phyloP scores from a whole-genome alignment of 441 rosid species.

The Eruca vesicaria region DNA sequence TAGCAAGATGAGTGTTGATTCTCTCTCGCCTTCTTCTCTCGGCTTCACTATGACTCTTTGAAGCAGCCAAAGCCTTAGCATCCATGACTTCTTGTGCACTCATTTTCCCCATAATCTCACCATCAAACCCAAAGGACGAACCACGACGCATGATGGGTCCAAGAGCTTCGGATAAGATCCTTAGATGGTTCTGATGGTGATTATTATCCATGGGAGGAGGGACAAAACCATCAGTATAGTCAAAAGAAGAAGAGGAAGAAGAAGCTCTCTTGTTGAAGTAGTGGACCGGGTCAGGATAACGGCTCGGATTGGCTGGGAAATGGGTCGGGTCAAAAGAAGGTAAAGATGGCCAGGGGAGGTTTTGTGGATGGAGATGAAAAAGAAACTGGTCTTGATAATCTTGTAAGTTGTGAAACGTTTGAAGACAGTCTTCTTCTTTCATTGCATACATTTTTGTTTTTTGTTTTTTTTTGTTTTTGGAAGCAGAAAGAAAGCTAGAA shows the following conservation, averaged over 20 bases:
- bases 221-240: slow-evolving; percentile 26
- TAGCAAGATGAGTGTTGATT: slow-evolving; percentile 91
- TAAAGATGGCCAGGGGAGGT: slow-evolving; percentile 29
- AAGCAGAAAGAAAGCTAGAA: slow-evolving; percentile 12
- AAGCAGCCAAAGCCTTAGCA: slow-evolving; percentile 98
- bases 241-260: slow-evolving; percentile 21
- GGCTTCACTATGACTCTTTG: slow-evolving; percentile 96
- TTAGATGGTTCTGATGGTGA: slow-evolving; percentile 53
- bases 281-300: slow-evolving; percentile 53
- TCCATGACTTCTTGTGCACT: slow-evolving; percentile 96
- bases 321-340: slow-evolving; percentile 34
- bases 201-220: slow-evolving; percentile 42
- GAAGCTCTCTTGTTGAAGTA: slow-evolving; percentile 52
- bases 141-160: slow-evolving; percentile 70
- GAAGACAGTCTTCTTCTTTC: slow-evolving; percentile 71
- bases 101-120: slow-evolving; percentile 56
- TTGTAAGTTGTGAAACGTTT: slow-evolving; percentile 58
- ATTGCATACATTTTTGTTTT: slow-evolving; percentile 39
- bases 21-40: slow-evolving; percentile 95
- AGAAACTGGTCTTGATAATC: slow-evolving; percentile 68
- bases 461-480: slow-evolving; percentile 1
- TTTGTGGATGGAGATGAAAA: slow-evolving; percentile 43
- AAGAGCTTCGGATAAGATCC: slow-evolving; percentile 75
- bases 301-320: slow-evolving; percentile 45
- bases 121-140: slow-evolving; percentile 64